Conservation (phyloP, 306 rosid species). For the Glycine soja region DNA sequence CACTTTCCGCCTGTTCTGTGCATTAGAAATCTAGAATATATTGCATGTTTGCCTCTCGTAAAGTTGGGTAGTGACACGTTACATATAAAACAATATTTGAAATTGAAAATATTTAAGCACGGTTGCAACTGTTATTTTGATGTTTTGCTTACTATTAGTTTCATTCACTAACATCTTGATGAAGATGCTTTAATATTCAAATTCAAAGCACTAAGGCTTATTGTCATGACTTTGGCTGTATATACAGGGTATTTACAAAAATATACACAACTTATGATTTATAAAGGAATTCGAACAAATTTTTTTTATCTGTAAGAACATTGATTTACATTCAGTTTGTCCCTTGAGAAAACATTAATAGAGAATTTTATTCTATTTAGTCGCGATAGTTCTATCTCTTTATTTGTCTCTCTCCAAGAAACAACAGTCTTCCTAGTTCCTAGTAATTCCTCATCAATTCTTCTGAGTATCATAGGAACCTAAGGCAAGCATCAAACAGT, state of each 20-base stretch:
- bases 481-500: conserved; percentile 6
- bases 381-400: neutral
- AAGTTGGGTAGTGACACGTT: neutral
- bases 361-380: neutral
- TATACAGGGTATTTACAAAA: neutral
- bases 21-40: neutral
- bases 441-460: neutral
- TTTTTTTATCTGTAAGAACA: neutral
- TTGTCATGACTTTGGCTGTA: neutral
- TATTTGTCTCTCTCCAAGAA: neutral
- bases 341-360: neutral
- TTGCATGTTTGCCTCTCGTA: neutral
- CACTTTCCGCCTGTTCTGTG: neutral
- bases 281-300: neutral
- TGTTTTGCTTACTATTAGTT: no score
- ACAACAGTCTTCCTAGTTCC: neutral
- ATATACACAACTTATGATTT: neutral
- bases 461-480: neutral
- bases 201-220: neutral
- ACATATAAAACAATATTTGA: neutral
- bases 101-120: neutral
- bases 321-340: neutral
- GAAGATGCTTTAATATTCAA: neutral
- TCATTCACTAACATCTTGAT: neutral
- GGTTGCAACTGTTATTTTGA: neutral